Base-by-base conservation (phyloP, 257 asterid species). In the Jacaranda copaia region DNA sequence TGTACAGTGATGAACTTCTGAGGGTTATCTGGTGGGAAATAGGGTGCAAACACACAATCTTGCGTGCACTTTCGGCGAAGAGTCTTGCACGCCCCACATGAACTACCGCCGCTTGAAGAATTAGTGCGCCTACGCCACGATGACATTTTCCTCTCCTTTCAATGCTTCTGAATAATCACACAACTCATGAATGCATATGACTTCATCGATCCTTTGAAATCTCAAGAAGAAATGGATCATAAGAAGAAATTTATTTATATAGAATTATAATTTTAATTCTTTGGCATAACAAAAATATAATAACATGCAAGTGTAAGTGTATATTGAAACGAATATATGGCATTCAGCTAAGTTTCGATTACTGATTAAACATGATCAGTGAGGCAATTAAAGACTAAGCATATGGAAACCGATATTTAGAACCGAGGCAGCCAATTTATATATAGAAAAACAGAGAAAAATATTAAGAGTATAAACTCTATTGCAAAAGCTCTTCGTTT, bases 61-160 rank as follows among this genome's bases (percentile, higher is more conserved):
- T 79, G 81, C 5, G 88, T 81, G 87, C 96, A 90, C 74, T 88
- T 90, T 45, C 90, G 79, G 36, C 96, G 84, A 36, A 79, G 86
- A 53, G 77, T 79, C 80, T 90, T 90, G 86, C 96, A 90, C 7
- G 93, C 96, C 3, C 93, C 93, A 10, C 96, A 90, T 0, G 96
- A 90, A 6, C 90, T 75, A 25, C 32, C 32, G 2, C 32, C 32
- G 32, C 32, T 25, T 25, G 32, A 25, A 25, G 32, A 25, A 25
- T 25, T 25, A 25, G 32, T 25, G 32, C 32, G 32, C 32, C 32
- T 25, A 2, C 32, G 32, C 32, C 32, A 25, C 32, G 32, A 25
- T 25, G 32, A 78, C 89, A 83, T 83, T 52, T 43, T 66, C 73
- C 75, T 72, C 79, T 40, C 39, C 36, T 68, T 77, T 0, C 36